phyloP scores from a whole-genome alignment of 306 rosid genomes.

The Vigna mungo region DNA sequence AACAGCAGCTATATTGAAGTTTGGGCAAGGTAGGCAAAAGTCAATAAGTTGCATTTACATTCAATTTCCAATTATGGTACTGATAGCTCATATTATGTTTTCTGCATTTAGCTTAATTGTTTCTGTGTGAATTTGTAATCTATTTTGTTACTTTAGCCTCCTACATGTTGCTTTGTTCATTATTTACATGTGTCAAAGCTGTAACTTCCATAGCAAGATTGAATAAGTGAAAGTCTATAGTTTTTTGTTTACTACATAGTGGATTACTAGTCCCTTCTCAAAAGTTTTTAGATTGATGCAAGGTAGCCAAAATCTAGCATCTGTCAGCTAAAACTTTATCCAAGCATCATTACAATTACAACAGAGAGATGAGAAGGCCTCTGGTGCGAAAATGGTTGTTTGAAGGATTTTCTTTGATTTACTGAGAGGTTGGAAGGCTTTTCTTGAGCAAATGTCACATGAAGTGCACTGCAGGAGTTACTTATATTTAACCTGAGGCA shows the following conservation, averaged over 20 bases:
- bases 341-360: background rate
- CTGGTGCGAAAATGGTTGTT: background rate
- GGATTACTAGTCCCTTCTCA: background rate
- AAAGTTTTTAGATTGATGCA: background rate
- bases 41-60: slow-evolving; percentile 2
- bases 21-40: slow-evolving; percentile 80
- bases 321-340: background rate
- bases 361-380: background rate
- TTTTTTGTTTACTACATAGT: slow-evolving; percentile 8
- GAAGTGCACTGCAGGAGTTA: background rate
- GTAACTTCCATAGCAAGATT: slow-evolving; percentile 3
- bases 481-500: background rate
- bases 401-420: background rate
- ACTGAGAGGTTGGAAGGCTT: background rate
- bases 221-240: background rate
- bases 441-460: slow-evolving; percentile 5
- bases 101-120: slow-evolving; percentile 20
- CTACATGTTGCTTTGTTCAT: slow-evolving; percentile 2
- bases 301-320: background rate
- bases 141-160: slow-evolving; percentile 3
- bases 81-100: slow-evolving; percentile 13
- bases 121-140: slow-evolving; percentile 23
- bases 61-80: slow-evolving; percentile 26
- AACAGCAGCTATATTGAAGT: slow-evolving; percentile 94
- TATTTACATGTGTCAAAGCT: slow-evolving; percentile 17